phyloP scores from a whole-genome alignment of 1,284 basidiomycete species.

The Rhodotorula sp. region DNA sequence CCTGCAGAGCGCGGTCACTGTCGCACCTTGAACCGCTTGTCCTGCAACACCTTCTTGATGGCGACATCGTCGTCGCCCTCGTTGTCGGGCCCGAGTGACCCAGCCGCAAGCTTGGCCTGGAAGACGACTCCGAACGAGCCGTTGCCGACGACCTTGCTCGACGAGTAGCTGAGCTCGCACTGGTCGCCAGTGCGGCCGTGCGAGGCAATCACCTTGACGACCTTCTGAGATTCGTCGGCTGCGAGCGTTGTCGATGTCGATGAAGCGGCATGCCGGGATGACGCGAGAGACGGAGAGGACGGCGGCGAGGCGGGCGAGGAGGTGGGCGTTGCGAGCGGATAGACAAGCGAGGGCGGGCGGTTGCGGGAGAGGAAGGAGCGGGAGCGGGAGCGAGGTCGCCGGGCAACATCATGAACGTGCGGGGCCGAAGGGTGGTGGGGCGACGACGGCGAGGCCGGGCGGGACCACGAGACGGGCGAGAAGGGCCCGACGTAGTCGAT shows the following conservation, averaged over 20 bases:
- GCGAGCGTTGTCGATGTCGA: not conserved
- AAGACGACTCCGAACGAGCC: slow-evolving; percentile 99
- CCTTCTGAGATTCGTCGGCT: slow-evolving; percentile 75
- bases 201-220: slow-evolving; percentile 91
- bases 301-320: slow-evolving; percentile 6
- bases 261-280: slow-evolving; percentile 4
- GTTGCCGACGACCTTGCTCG: slow-evolving; percentile 97
- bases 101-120: slow-evolving; percentile 59
- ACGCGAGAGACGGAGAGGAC: not conserved
- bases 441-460: slow-evolving; percentile 5
- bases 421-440: not conserved
- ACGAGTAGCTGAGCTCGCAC: slow-evolving; percentile 88
- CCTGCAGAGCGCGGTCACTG: not conserved
- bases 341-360: not conserved
- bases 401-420: not conserved
- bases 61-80: slow-evolving; percentile 76
- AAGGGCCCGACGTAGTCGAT: slow-evolving; percentile 30
- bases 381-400: slow-evolving; percentile 24
- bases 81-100: slow-evolving; percentile 28
- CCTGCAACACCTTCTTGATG: slow-evolving; percentile 99
- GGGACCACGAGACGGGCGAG: slow-evolving; percentile 19
- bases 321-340: not conserved
- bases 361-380: slow-evolving; percentile 4
- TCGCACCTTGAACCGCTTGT: slow-evolving; percentile 98
- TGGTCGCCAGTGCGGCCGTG: slow-evolving; percentile 91